phyloP scores from a whole-genome alignment of 2,329 filamentous ascomycete species.

The Thelonectria rubi region DNA sequence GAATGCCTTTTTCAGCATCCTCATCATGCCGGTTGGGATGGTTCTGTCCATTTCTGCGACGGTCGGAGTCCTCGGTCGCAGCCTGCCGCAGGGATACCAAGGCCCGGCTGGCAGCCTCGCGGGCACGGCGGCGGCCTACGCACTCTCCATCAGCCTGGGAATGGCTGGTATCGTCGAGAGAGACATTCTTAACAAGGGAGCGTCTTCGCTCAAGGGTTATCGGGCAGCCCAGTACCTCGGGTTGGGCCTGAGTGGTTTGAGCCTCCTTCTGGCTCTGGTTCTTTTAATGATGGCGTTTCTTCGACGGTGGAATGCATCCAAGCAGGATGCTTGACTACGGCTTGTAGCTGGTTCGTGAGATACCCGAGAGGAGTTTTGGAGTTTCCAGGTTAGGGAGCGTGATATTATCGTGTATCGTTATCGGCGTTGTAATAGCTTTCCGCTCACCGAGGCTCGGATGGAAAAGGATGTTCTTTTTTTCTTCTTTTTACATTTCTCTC shows the following conservation, averaged over 20 bases:
- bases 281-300: constrained; percentile 30
- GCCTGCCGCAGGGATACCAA: constrained; percentile 37
- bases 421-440: not conserved
- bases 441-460: not conserved
- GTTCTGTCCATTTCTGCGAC: constrained; percentile 36
- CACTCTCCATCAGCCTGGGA: constrained; percentile 38
- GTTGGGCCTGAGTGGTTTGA: constrained; percentile 33
- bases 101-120: constrained; percentile 35
- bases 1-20: constrained; percentile 38
- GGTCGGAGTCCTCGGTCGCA: constrained; percentile 31
- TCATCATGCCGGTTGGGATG: constrained; percentile 40
- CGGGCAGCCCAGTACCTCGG: constrained; percentile 40
- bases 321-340: constrained; percentile 16
- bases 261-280: constrained; percentile 33
- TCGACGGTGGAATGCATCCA: constrained; percentile 31
- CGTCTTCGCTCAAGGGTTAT: constrained; percentile 30
- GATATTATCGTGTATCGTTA: not conserved
- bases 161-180: constrained; percentile 40
- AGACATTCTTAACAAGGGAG: constrained; percentile 20
- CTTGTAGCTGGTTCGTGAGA: constrained; percentile 10
- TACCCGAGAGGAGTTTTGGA: constrained; percentile 16
- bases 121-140: constrained; percentile 30
- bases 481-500: constrained; percentile 37
- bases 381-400: not conserved
- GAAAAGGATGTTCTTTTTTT: constrained; percentile 35